phyloP scores from a whole-genome alignment of 2,329 filamentous ascomycete species.

The Verruconis gallopava region DNA sequence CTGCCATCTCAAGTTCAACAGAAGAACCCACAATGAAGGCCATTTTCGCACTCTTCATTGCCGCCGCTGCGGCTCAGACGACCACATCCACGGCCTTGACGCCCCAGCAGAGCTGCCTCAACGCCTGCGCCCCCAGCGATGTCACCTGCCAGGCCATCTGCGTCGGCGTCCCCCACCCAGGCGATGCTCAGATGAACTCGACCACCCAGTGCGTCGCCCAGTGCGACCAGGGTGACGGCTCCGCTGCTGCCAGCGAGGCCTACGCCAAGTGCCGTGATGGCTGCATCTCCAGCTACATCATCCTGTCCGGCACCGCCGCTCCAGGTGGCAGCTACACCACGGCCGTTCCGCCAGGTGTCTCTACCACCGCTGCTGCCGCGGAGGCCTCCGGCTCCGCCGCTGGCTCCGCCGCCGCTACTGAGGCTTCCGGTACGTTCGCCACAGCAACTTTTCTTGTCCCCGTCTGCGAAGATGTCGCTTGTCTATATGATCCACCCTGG shows the following conservation, averaged over 20 bases:
- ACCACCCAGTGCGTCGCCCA: conserved; percentile 39
- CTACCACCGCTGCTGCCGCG: conserved; percentile 4
- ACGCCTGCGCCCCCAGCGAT: conserved; percentile 29
- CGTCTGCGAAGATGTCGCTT: conserved; percentile 11
- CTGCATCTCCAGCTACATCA: conserved; percentile 38
- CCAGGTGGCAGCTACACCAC: conserved; percentile 6
- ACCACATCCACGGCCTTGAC: not conserved
- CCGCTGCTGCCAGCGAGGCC: conserved; percentile 29
- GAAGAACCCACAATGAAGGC: conserved; percentile 1
- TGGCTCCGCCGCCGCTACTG: conserved; percentile 10
- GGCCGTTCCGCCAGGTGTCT: not conserved
- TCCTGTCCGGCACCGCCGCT: conserved; percentile 23
- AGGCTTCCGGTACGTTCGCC: conserved; percentile 2
- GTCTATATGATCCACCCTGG: not conserved
- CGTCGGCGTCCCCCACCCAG: conserved; percentile 39
- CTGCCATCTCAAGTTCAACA: no score
- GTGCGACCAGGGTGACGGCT: conserved; percentile 41
- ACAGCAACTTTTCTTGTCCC: conserved; percentile 15
- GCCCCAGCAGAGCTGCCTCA: conserved; percentile 16
- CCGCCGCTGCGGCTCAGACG: not conserved
- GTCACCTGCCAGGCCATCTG: conserved; percentile 40
- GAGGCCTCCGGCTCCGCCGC: not conserved
- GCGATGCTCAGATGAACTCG: conserved; percentile 34
- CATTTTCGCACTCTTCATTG: conserved; percentile 1
- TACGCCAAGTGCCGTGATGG: conserved; percentile 36